Evolutionary conservation across 2,329 filamentous ascomycete species (phyloP), one percentile per base, ranked within the genome.

Genomic region (Nemania sp.): DNA sequence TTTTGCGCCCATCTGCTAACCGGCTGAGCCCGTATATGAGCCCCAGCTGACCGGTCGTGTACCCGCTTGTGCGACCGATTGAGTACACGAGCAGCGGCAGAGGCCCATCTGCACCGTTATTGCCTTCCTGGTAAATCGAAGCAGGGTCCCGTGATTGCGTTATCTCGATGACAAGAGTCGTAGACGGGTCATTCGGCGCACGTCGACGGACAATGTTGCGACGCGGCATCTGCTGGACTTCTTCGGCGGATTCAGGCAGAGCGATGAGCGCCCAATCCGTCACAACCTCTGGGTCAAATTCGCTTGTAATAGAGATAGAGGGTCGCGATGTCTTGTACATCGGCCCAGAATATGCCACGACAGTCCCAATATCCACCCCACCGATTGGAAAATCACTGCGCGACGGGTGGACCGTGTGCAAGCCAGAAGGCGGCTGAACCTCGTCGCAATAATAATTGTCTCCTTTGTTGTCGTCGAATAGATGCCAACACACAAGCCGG

Each of bases 401-500:
- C 0, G 74, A 75, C 0, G 74, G 74, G 28, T 76, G 73, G 12
- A 24, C 31, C 7, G 40, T 44, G 2, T 14, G 28, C 6, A 50
- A 17, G 20, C 20, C 15, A 5, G 1, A 3, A 12, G 47, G 47
- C 2, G 47, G 47, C 8, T 43, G 39, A 17, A 20, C 9, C 2
- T 11, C 70, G 1, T 66, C 68, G 23, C 47, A 50, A 1, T 6
- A 3, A 6, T 31, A 15, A n/a, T 50, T 50, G 6, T 1, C n/a
- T 3, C 15, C 15, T 11, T 15, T 22, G 3, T 76, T n/a, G n/a
- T n/a, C 70, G 5, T 72, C 46, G 51, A 77, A 76, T 3, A 74
- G 73, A 52, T 76, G 74, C 28, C 73, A 75, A 58, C 73, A 75
- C 15, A 69, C 70, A 2, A 76, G 61, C 72, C 74, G 75, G 53